Conservation (phyloP, 345 rosid genomes). For the Balakata baccata region DNA sequence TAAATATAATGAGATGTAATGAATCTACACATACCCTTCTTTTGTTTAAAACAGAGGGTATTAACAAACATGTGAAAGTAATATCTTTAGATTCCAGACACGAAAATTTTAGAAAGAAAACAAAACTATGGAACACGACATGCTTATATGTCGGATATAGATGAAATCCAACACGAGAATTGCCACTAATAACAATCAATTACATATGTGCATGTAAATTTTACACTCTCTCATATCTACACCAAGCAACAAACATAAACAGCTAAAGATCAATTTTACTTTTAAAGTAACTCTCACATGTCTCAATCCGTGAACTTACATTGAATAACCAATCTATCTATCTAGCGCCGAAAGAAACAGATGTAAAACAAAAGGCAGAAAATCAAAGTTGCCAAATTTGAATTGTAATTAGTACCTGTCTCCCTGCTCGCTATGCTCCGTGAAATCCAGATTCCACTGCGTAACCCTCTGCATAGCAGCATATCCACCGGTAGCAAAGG, state of each 20-base stretch:
- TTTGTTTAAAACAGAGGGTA: neutral
- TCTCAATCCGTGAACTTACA: neutral
- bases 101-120: neutral
- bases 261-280: neutral
- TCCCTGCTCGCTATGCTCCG: slow-evolving; percentile 32
- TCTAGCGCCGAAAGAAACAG: neutral
- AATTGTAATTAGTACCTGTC: slow-evolving; percentile 16
- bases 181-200: neutral
- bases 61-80: neutral
- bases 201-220: neutral
- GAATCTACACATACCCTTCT: neutral
- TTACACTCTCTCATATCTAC: neutral
- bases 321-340: neutral
- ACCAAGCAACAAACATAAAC: neutral
- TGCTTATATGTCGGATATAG: neutral
- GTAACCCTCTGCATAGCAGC: slow-evolving; percentile 36
- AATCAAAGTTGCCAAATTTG: neutral
- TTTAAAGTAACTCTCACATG: neutral
- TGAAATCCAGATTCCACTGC: slow-evolving; percentile 32
- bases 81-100: neutral
- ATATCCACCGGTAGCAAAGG: slow-evolving; percentile 32
- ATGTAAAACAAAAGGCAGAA: neutral
- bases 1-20: neutral
- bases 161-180: neutral
- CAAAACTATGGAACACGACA: neutral